Evolutionary conservation across 805 yeast genomes (phyloP).

Genomic region (Teunomyces barrocoloradensis): DNA sequence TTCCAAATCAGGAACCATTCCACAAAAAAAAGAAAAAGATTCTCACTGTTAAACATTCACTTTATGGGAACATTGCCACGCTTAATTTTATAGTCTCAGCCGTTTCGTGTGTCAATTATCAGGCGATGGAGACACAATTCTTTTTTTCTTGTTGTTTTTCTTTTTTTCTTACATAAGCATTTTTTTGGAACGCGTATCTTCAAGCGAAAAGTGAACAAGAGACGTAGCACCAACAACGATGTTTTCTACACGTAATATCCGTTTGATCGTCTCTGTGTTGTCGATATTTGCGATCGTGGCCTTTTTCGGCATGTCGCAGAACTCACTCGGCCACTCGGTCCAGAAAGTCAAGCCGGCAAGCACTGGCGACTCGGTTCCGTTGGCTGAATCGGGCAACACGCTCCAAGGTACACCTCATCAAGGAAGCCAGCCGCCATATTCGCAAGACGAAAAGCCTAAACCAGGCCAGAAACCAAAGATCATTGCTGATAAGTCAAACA

Average conservation of each 20-base stretch:
- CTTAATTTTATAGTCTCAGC: no score
- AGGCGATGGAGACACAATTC: no score
- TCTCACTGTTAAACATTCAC: no score
- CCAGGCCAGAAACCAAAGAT: slow-evolving; percentile 15
- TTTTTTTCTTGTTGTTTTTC: not conserved
- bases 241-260: slow-evolving; percentile 48
- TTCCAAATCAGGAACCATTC: no score
- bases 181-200: not conserved
- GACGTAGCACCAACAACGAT: slow-evolving; percentile 11
- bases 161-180: not conserved
- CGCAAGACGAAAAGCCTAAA: slow-evolving; percentile 12
- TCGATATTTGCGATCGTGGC: slow-evolving; percentile 50
- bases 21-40: no score
- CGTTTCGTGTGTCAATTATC: no score
- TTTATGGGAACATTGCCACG: no score
- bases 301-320: slow-evolving; percentile 47
- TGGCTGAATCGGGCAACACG: slow-evolving; percentile 18
- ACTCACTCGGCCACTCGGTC: slow-evolving; percentile 30
- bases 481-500: slow-evolving; percentile 23
- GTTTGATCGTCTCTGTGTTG: slow-evolving; percentile 50
- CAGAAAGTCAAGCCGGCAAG: slow-evolving; percentile 29
- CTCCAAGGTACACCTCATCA: slow-evolving; percentile 34
- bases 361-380: slow-evolving; percentile 19
- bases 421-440: slow-evolving; percentile 37
- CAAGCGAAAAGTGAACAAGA: not conserved